Evolutionary conservation across 257 asterid genomes (phyloP), one percentile per base, ranked within the genome.

Genomic region (Solanum chmielewskii): DNA sequence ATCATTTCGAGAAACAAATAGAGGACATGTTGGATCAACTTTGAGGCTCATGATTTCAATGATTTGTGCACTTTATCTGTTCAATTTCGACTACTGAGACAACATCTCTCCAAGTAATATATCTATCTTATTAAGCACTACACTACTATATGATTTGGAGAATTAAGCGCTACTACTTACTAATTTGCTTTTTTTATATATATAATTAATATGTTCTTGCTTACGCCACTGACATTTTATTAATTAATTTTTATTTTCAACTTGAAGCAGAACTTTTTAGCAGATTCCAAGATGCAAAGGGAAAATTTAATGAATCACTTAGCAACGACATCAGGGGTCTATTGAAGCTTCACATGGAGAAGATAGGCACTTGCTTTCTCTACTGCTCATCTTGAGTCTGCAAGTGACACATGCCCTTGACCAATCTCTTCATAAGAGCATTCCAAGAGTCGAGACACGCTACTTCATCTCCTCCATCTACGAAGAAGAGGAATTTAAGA

Each of bases 1-100:
- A 91, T 75, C 91, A 88, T 62, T 91, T 92, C 44, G 80, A 90
- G 23, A 52, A 76, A 27, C 91, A 92, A 78, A 89, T 91, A 45
- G 89, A 90, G 2, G 88, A 76, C 31, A 29, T 29, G 2, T 29
- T 29, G 31, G 31, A 29, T 29, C 31, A 11, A 69, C 18, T 35
- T 80, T 9, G 85, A 82, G 33, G 44, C 90, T 0, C 64, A 78
- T 45, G 16, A 82, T 20, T 75, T 44, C 83, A 14, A 70, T 16
- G 88, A 90, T 82, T 77, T 89, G 12, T 62, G 31, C 49, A 85
- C 76, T 20, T 56, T 47, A 27, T 87, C 93, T 6, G 90, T 90
- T 35, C 89, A 85, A 31, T 91, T 90, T 75, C 89, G 91, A 59
- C 12, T 91, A 6, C 68, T 90, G 3, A 91, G 94, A 84, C 73